Base-by-base conservation (phyloP, 1,284 basidiomycete genomes). In the Trichosporon asahii region DNA sequence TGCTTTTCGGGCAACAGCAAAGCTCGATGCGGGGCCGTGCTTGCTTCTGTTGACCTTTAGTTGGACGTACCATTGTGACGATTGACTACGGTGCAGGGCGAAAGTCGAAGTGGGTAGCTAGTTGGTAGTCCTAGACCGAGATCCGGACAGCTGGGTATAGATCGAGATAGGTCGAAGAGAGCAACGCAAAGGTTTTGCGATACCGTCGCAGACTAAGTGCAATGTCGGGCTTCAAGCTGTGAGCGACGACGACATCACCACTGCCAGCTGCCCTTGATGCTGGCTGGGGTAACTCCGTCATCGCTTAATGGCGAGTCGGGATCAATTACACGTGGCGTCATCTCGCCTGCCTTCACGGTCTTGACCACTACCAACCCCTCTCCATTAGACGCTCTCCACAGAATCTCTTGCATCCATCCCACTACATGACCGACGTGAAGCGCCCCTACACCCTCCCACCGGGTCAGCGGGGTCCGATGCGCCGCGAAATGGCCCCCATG, bases 191-290 rank as follows among this genome's bases (percentile, higher is more conserved):
- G 29, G 29, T 31, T 61, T 27, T 11, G 27, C 15, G 14, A 31
- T 31, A 33, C 5, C 57, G 57, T 61, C 21, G 57, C 18, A 31
- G 27, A 61, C 57, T 31, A 31, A 31, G 57, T 31, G 57, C 29
- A 33, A 61, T 61, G 57, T 61, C 57, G 57, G 57, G 29, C 27
- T n/a, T 31, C 29, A 31, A 33, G 29, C 57, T 61, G 57, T n/a
- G 57, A n/a, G 57, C 57, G 29, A 61, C 57, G 57, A 61, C 57
- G 57, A 61, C 57, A 61, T 61, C 57, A 61, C 57, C 57, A 31
- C 29, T n/a, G 55, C 27, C 25, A 29, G 55, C 12, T 37, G 35
- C 25, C n/a, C 44, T 18, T 53, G 49, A 53, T 25, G 49, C 49
- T 53, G 44, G 35, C 35, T 29, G 57, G 27, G 57, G 57, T 61